Evolutionary conservation across 768 basidiomycete species (phyloP), one percentile per base, ranked within the genome.

Genomic region (Ephemerocybe angulata): DNA sequence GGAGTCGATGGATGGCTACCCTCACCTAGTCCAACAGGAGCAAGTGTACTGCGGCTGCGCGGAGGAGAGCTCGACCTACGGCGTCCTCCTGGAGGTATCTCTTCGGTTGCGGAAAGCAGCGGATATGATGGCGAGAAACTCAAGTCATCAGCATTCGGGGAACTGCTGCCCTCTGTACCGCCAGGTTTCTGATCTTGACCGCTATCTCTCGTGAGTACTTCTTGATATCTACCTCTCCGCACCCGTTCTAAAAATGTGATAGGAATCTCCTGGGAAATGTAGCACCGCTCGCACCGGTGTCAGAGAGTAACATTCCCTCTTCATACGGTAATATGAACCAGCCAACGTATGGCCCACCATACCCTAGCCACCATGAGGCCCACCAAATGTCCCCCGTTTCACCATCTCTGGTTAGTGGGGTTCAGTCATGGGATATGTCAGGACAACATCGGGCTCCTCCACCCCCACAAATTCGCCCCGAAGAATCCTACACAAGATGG

Each of bases 1-100:
- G 37, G 57, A 58, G 12, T 22, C 60, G 27, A n/a, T 63, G 19
- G 43, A 47, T 11, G 62, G 12, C 53, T 72, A 73, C 17, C 38
- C 57, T n/a, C 46, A 47, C 46, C 28, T 27, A 62, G 63, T 44
- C 69, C 64, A 38, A 58, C 65, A n/a, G 71, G 69, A 55, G 62
- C 66, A 17, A 57, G 58, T 28, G 15, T 78, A 82, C 50, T 87
- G 85, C 58, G 80, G 77, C 4, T 87, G 85, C 62, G 70, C 86
- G 25, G 72, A 76, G 51, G 85, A 86, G 56, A 61, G 74, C 8
- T 61, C 72, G 19, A 78, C 70, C 60, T 86, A 87, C 62, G 80
- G 71, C 52, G 77, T 76, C n/a, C 71, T 85, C 21, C 75, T 87
- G 11, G 85, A 88, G 60, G 70, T 88, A n/a, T 86, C 84, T 2